Evolutionary conservation across 306 rosid genomes (phyloP).

Genomic region (Quercus engelmannii): DNA sequence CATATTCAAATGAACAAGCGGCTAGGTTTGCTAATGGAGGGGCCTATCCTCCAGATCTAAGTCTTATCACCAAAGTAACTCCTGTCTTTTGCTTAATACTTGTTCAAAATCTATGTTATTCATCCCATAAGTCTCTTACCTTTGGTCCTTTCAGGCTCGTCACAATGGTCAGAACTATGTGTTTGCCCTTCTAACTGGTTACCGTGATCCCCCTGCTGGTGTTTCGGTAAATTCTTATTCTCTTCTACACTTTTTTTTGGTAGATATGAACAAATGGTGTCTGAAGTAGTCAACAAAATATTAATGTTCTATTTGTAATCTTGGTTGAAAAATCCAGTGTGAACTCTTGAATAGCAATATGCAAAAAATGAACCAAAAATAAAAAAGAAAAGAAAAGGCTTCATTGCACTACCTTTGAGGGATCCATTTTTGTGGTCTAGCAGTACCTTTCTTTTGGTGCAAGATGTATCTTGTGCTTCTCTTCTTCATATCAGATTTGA

Average conservation of each 20-base stretch:
- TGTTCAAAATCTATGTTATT: background rate
- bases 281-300: background rate
- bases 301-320: background rate
- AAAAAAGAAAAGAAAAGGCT: background rate
- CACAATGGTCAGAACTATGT: slow-evolving; percentile 96
- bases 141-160: slow-evolving; percentile 71
- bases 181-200: slow-evolving; percentile 86
- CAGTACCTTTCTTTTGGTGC: no score
- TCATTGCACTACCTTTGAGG: background rate
- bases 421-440: no score
- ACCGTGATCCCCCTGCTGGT: slow-evolving; percentile 97
- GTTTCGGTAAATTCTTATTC: slow-evolving; percentile 53
- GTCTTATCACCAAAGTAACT: slow-evolving; percentile 93
- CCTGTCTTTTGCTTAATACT: slow-evolving; percentile 16
- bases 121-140: slow-evolving; percentile 5
- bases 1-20: slow-evolving; percentile 90
- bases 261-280: background rate
- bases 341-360: background rate
- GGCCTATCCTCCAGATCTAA: slow-evolving; percentile 96
- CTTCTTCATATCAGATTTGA: no score
- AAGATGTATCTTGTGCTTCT: no score
- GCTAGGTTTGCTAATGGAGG: slow-evolving; percentile 99
- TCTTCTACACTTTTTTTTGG: background rate
- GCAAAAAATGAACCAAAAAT: background rate
- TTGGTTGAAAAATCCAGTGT: background rate